These are phyloP conservation scores for Hemileccinum rubropunctum DNA, from an alignment of 768 basidiomycete genomes.

Conservation along the genomic window DNA sequence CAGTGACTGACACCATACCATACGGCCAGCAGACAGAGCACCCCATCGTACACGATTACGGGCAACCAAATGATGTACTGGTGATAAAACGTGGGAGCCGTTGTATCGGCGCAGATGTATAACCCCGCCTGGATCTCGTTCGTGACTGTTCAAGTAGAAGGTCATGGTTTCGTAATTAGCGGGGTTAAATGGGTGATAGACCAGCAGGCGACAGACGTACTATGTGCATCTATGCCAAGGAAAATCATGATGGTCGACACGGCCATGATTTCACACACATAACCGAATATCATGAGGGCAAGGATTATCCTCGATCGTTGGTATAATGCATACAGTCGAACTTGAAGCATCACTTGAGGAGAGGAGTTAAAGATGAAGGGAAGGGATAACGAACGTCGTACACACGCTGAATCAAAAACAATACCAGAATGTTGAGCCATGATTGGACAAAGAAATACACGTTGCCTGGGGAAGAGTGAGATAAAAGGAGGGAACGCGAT, in stretches of 20 bases:
- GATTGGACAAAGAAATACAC: constrained; percentile 1
- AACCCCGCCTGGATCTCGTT: constrained; percentile 6
- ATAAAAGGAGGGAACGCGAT: background rate
- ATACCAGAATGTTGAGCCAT: background rate
- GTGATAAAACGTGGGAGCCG: background rate
- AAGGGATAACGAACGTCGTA: background rate
- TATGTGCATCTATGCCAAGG: background rate
- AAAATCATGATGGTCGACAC: constrained; percentile 2
- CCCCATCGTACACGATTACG: constrained; percentile 2
- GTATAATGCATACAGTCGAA: constrained; percentile 11
- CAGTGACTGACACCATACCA: constrained; percentile 5
- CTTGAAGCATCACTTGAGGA: constrained; percentile 12
- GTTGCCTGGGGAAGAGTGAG: constrained; percentile 9
- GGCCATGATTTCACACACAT: constrained; percentile 6
- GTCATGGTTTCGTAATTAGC: background rate
- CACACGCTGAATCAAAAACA: constrained; percentile 7
- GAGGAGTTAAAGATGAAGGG: background rate
- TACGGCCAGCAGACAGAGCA: constrained; percentile 4
- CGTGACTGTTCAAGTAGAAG: background rate
- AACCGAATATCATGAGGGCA: constrained; percentile 3
- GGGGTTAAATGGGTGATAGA: background rate
- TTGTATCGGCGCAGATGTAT: constrained; percentile 1
- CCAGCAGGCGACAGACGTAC: background rate
- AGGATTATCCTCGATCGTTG: constrained; percentile 5
- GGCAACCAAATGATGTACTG: constrained; percentile 10